Base-by-base conservation (phyloP, 208 protist genomes). In the Herpetomonas tarakana region DNA sequence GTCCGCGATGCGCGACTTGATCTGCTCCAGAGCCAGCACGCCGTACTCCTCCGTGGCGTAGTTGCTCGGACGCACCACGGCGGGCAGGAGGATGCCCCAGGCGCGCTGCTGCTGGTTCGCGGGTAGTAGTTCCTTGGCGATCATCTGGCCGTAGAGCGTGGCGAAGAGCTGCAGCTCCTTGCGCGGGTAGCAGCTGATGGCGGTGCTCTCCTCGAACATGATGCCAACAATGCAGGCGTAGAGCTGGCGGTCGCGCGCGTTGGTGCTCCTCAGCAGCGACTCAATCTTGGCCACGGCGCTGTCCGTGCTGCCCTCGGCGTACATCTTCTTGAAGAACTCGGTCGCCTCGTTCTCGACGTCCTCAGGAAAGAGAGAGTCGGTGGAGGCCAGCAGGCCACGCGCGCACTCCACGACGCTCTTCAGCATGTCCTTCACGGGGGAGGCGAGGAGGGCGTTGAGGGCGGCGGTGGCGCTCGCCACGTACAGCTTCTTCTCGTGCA, bases 1-100 rank as follows among this genome's bases (percentile, higher is more conserved):
- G 64, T 99, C 96, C n/a, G 76, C 74, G 22, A 99, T 64, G 45
- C 93, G 77, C 27, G 73, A 59, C 65, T 97, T 97, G 59, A 99
- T 98, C 60, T 97, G 83, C 58, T 98, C 79, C 2, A 99, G 71
- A 2, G 97, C 96, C 38, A 91, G 86, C 22, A 99, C 72, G 55
- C 97, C 97, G 74, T 99, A 99, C 62, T 98, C 92, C 71, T 96
- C 96, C 75, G 98, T 83, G 16, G 95, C 93, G 27, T 74, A 77
- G 55, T 96, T 89, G 11, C 67, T 74, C 0, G 87, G 90, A 67
- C 97, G 96, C 39, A 80, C 81, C 55, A 99, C 73, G 24, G 91
- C 91, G 25, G 98, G 93, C 21, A 99, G 78, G 22, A 99, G 63
- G 35, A 91, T 60, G 26, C 63, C 77, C 81, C 78, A 89, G 30